Percentiles rank a stretch among this genome's conserved stretches.
Evolutionary conservation across 805 yeast genomes (phyloP).

Genomic region (Danielozyma ontarioensis): DNA sequence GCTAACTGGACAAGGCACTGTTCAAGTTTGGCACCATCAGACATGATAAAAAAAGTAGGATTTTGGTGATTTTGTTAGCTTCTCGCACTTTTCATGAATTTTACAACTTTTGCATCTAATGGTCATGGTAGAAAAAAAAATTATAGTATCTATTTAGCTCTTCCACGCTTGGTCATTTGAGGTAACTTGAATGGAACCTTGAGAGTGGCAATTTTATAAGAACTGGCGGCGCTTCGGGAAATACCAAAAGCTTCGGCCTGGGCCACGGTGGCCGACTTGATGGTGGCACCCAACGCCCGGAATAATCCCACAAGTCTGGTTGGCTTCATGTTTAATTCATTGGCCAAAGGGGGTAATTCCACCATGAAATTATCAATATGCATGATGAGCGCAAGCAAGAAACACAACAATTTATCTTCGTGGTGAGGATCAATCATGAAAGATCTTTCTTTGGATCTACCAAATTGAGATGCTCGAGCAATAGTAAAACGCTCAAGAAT

Average conservation of each 20-base stretch:
- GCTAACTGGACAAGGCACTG: slow-evolving; percentile 42
- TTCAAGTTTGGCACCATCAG: slow-evolving; percentile 16
- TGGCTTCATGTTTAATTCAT: slow-evolving; percentile 78
- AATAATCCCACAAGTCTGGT: slow-evolving; percentile 62
- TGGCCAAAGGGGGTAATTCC: slow-evolving; percentile 76
- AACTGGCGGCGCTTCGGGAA: slow-evolving; percentile 52
- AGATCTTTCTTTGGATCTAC: slow-evolving; percentile 71
- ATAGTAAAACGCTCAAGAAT: slow-evolving; percentile 69
- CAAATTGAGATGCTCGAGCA: slow-evolving; percentile 56
- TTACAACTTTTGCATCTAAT: background rate
- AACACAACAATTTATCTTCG: slow-evolving; percentile 83
- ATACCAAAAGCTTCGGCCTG: slow-evolving; percentile 72
- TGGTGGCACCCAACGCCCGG: slow-evolving; percentile 76
- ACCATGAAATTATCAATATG: slow-evolving; percentile 72
- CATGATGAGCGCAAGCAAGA: slow-evolving; percentile 63
- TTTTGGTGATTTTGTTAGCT: background rate
- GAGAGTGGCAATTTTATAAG: slow-evolving; percentile 75
- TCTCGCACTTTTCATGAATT: background rate
- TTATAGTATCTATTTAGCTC: slow-evolving; percentile 16
- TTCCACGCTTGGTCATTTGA: slow-evolving; percentile 65
- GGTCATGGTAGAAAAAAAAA: background rate
- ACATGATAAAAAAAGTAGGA: background rate
- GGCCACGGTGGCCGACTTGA: slow-evolving; percentile 66
- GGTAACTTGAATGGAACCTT: slow-evolving; percentile 89
- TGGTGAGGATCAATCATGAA: slow-evolving; percentile 80